These are phyloP conservation scores for Cyberlindnera sargentensis DNA, from an alignment of 805 yeast species.

Conservation along the genomic window DNA sequence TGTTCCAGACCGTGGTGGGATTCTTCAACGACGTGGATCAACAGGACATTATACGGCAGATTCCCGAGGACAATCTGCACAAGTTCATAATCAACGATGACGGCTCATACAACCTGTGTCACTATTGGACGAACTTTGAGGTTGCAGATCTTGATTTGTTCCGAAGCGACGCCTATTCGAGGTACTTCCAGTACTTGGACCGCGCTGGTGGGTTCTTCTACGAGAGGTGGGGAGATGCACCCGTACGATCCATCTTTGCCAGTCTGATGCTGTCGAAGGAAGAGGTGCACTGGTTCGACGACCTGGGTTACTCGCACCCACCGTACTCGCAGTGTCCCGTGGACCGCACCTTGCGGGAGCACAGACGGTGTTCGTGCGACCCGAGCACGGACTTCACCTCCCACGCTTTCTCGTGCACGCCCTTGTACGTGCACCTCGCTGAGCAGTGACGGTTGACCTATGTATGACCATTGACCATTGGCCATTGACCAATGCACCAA, in stretches of 20 bases:
- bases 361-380: conserved; percentile 66
- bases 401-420: conserved; percentile 63
- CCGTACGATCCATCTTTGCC: conserved; percentile 78
- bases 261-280: conserved; percentile 59
- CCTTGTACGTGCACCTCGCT: conserved; percentile 39
- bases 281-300: conserved; percentile 67
- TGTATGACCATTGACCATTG: not conserved
- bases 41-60: conserved; percentile 3
- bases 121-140: conserved; percentile 91
- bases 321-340: conserved; percentile 77
- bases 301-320: conserved; percentile 73
- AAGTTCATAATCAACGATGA: conserved; percentile 61
- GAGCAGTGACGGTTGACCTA: not conserved
- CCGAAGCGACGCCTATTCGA: conserved; percentile 60
- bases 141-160: conserved; percentile 73
- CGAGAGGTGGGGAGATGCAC: conserved; percentile 92
- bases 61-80: conserved; percentile 56
- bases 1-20: conserved; percentile 36
- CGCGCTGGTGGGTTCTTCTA: conserved; percentile 78
- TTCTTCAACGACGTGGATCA: conserved; percentile 5
- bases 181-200: conserved; percentile 67
- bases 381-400: conserved; percentile 68
- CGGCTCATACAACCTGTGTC: conserved; percentile 77
- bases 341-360: conserved; percentile 47
- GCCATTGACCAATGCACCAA: not conserved